A percentile compares a stretch with the other conserved stretches of the same genome.
phyloP scores from a whole-genome alignment of 495 filamentous ascomycete genomes.

The Penicillium atrosanguineum region DNA sequence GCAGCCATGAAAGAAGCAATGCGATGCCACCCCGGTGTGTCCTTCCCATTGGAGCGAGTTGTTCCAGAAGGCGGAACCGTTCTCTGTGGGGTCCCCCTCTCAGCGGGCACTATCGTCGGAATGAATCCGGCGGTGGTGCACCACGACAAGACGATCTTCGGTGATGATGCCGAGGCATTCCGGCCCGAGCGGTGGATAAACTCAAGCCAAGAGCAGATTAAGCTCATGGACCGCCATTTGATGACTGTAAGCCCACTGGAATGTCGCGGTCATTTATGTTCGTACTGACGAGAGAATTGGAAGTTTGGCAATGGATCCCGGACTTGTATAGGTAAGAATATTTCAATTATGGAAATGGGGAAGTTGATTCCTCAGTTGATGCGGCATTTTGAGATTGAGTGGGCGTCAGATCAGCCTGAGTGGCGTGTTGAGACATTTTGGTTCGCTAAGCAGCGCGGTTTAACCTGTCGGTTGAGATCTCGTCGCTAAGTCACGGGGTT shows the following conservation, averaged over 20 bases:
- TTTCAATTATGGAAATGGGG: constrained; percentile 17
- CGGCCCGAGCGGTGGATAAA: constrained; percentile 55
- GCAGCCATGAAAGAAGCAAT: constrained; percentile 20
- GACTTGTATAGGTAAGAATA: constrained; percentile 19
- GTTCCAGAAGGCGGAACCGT: constrained; percentile 12
- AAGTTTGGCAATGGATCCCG: constrained; percentile 19
- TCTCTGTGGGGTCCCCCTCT: constrained; percentile 11
- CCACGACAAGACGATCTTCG: constrained; percentile 42
- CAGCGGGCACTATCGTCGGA: constrained; percentile 20
- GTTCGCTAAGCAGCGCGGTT: constrained; percentile 18
- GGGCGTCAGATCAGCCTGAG: constrained; percentile 11
- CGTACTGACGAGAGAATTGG: neutral
- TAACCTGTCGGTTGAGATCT: constrained; percentile 8
- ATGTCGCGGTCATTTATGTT: neutral
- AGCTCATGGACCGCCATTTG: constrained; percentile 10
- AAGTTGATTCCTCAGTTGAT: constrained; percentile 11
- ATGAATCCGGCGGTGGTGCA: constrained; percentile 25
- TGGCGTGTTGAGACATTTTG: constrained; percentile 17
- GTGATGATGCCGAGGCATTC: constrained; percentile 46
- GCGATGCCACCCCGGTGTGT: constrained; percentile 17
- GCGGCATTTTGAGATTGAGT: constrained; percentile 13
- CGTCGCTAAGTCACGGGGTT: no score
- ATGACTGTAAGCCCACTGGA: constrained; percentile 7
- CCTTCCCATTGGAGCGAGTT: constrained; percentile 12
- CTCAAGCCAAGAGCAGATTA: constrained; percentile 22